Evolutionary conservation across 352 stramenopile genomes (phyloP), one percentile per base, ranked within the genome.

Genomic region (Chrysophaeum taylorii): DNA sequence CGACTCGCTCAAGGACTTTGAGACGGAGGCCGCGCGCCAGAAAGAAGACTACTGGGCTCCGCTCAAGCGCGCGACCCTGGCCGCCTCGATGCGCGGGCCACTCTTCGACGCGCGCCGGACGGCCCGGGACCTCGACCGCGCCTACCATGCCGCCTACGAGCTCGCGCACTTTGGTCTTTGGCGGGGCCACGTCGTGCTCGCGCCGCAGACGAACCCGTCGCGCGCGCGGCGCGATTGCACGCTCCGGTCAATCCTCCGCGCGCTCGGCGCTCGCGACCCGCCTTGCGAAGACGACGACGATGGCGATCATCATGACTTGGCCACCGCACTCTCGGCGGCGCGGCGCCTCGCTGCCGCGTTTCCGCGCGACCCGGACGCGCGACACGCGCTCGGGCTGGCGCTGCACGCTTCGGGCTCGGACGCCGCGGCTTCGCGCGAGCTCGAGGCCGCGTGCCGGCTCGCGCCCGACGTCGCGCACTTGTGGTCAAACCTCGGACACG

Each of bases 31-130:
- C 0, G n/a, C n/a, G n/a, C n/a, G n/a, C n/a, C n/a, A n/a, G n/a
- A n/a, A n/a, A n/a, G n/a, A n/a, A n/a, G 48, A 69, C 4, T 7
- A 36, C 41, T 42, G 60, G 57, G 54, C 39, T 15, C 53, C 37
- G 7, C 57, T 42, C 36, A 42, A n/a, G n/a, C 1, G 12, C 33
- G 14, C 21, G 4, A 33, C 57, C 7, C 16, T 45, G 14, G 33
- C 35, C 1, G 4, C 2, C 14, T 21, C 33, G 5, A 71, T 68
- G 38, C 54, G 61, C 52, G 63, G 68, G 39, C 54, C 60, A 4
- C 64, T 77, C 35, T 78, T 78, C 64, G 74, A 78, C 48, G 71
- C 70, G 41, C 43, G 0, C 42, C 70, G 57, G 18, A 52, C 53
- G 2, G 41, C 62, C 15, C 43, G 18, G 25, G 67, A 75, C 45